A percentile compares a stretch with the other conserved stretches of the same genome.
Evolutionary conservation across 495 filamentous ascomycete species (phyloP).

Genomic region (Penicillium dipodomyicola): DNA sequence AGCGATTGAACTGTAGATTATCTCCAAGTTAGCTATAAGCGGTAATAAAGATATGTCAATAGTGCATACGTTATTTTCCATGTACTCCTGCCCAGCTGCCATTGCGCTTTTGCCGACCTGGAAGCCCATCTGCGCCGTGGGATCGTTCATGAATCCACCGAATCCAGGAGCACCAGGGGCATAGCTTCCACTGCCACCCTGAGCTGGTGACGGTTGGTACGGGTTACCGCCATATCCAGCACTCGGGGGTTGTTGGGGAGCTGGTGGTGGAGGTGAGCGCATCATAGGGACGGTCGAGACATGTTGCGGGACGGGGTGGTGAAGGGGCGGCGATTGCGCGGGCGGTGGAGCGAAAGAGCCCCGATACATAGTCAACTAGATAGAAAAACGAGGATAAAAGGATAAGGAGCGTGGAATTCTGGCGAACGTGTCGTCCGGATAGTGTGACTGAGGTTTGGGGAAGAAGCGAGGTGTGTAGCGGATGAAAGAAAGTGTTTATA

Average conservation of each 20-base stretch:
- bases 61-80: conserved; percentile 78
- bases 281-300: conserved; percentile 98
- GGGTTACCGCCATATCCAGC: conserved; percentile 68
- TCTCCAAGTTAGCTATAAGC: conserved; percentile 15
- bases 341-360: conserved; percentile 69
- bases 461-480: conserved; percentile 13
- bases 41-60: neutral
- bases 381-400: conserved; percentile 6
- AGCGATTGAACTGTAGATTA: conserved; percentile 73
- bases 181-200: conserved; percentile 54
- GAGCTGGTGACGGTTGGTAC: conserved; percentile 56
- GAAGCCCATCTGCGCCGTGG: conserved; percentile 93
- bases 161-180: conserved; percentile 59
- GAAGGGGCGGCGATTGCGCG: conserved; percentile 88
- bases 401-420: conserved; percentile 2
- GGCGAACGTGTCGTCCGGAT: conserved; percentile 4
- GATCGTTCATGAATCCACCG: conserved; percentile 90
- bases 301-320: conserved; percentile 97
- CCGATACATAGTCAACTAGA: conserved; percentile 68
- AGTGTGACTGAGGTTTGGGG: conserved; percentile 12
- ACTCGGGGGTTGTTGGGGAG: conserved; percentile 67
- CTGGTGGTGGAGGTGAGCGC: conserved; percentile 88
- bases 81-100: conserved; percentile 81
- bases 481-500: conserved; percentile 36
- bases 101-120: conserved; percentile 92